Conservation (phyloP, 768 basidiomycete genomes). For the Gymnopilus dilepis region DNA sequence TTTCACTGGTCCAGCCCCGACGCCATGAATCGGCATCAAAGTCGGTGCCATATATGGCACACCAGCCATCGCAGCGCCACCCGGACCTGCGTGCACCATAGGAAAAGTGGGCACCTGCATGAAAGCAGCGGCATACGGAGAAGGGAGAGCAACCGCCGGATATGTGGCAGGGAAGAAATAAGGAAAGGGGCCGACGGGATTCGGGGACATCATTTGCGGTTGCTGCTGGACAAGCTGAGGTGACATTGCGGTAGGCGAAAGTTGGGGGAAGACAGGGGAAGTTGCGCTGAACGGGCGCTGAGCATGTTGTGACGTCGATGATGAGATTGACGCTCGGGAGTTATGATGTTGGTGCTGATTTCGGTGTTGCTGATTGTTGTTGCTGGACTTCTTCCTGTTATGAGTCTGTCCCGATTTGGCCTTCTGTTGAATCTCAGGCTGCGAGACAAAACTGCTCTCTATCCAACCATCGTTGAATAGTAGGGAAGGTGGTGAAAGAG, state of each 20-base stretch:
- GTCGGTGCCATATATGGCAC: constrained; percentile 9
- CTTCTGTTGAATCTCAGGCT: constrained; percentile 22
- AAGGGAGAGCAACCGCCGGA: constrained; percentile 26
- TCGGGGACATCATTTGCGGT: constrained; percentile 17
- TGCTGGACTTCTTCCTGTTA: constrained; percentile 26
- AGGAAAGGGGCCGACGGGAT: constrained; percentile 20
- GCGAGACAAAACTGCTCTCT: constrained; percentile 31
- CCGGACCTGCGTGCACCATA: constrained; percentile 10
- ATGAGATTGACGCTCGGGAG: constrained; percentile 12
- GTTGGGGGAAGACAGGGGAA: constrained; percentile 11
- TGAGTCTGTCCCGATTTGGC: constrained; percentile 13
- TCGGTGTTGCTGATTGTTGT: constrained; percentile 10
- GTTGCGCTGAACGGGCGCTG: constrained; percentile 9
- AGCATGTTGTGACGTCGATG: constrained; percentile 14
- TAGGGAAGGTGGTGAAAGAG: constrained; percentile 22
- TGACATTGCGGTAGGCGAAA: constrained; percentile 12
- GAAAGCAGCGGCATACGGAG: constrained; percentile 22
- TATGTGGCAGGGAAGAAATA: constrained; percentile 33
- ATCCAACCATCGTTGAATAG: constrained; percentile 42
- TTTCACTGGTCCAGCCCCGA: constrained; percentile 6
- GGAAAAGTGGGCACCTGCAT: constrained; percentile 28
- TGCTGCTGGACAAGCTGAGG: constrained; percentile 8
- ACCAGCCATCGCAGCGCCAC: not conserved
- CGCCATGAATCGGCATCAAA: constrained; percentile 1
- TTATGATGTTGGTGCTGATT: constrained; percentile 8